These are phyloP conservation scores for Aspergillus heteromorphus DNA, from an alignment of 495 filamentous ascomycete genomes.

Conservation along the genomic window DNA sequence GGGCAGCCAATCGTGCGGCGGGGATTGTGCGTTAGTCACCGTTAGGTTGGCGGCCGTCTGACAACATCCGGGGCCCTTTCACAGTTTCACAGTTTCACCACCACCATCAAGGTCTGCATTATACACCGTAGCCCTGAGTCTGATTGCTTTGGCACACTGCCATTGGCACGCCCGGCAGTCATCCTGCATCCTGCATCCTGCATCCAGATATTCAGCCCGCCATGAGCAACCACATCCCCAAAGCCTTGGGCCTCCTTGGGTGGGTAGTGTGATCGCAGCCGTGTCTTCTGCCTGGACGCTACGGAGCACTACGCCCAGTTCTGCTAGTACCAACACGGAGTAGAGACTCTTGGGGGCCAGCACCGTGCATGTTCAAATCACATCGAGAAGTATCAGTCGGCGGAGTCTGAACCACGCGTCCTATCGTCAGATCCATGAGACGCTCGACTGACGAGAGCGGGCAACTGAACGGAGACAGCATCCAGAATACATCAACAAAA, in stretches of 20 bases:
- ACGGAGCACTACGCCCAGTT: no score
- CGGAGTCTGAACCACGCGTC: not conserved
- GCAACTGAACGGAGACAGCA: not conserved
- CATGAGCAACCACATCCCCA: not conserved
- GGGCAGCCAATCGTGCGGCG: not conserved
- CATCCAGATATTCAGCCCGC: no score
- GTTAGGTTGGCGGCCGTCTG: not conserved
- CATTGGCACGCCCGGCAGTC: not conserved
- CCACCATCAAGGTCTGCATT: not conserved
- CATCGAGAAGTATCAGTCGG: no score
- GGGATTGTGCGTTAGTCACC: not conserved
- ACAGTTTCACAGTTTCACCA: not conserved
- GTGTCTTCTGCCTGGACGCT: no score
- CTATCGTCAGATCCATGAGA: not conserved
- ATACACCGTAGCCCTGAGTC: constrained; percentile 1
- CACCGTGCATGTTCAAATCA: no score
- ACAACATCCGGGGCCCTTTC: not conserved
- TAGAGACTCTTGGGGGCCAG: no score
- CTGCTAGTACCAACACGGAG: no score
- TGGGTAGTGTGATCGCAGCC: no score
- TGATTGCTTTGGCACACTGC: not conserved
- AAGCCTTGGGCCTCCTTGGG: no score
- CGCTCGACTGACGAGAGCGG: no score
- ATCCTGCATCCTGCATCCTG: no score
- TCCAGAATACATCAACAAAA: not conserved